Evolutionary conservation across 2,329 filamentous ascomycete species (phyloP).

Genomic region (Alternaria alternata): DNA sequence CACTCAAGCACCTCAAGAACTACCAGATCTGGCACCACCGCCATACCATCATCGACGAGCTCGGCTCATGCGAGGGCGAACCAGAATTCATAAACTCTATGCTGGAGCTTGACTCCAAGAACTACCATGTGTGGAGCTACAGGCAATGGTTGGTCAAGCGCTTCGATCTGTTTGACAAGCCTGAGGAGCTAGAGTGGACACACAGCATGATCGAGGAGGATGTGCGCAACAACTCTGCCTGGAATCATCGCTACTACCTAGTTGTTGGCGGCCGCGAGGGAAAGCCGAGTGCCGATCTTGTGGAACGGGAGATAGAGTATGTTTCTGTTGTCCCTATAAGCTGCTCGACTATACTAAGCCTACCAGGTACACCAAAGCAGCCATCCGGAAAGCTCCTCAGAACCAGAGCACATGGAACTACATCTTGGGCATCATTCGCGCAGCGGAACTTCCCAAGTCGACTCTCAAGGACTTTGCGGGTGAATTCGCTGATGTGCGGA

Average conservation of each 20-base stretch:
- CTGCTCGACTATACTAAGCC: slow-evolving; percentile 29
- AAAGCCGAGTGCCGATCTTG: slow-evolving; percentile 59
- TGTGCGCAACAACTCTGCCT: slow-evolving; percentile 94
- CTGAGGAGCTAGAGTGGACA: slow-evolving; percentile 73
- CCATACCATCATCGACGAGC: slow-evolving; percentile 64
- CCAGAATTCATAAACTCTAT: slow-evolving; percentile 79
- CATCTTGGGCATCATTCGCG: slow-evolving; percentile 75
- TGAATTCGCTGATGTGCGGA: slow-evolving; percentile 61
- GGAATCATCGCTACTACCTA: slow-evolving; percentile 97
- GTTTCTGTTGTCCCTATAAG: slow-evolving; percentile 17
- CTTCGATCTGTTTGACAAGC: slow-evolving; percentile 62
- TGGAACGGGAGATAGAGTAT: slow-evolving; percentile 79
- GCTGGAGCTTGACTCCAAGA: slow-evolving; percentile 87
- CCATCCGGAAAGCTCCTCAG: slow-evolving; percentile 82
- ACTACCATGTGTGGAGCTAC: slow-evolving; percentile 99
- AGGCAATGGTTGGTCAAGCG: slow-evolving; percentile 78
- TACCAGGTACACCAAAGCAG: slow-evolving; percentile 66
- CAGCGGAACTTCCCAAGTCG: slow-evolving; percentile 63
- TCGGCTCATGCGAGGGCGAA: slow-evolving; percentile 71
- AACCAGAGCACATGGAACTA: slow-evolving; percentile 97
- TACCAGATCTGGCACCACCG: slow-evolving; percentile 93
- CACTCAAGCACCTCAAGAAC: slow-evolving; percentile 89
- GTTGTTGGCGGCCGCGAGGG: slow-evolving; percentile 70
- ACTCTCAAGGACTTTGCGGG: slow-evolving; percentile 63
- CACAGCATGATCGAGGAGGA: slow-evolving; percentile 79